phyloP scores from a whole-genome alignment of 1,284 basidiomycete species.

The Puccinia horiana region DNA sequence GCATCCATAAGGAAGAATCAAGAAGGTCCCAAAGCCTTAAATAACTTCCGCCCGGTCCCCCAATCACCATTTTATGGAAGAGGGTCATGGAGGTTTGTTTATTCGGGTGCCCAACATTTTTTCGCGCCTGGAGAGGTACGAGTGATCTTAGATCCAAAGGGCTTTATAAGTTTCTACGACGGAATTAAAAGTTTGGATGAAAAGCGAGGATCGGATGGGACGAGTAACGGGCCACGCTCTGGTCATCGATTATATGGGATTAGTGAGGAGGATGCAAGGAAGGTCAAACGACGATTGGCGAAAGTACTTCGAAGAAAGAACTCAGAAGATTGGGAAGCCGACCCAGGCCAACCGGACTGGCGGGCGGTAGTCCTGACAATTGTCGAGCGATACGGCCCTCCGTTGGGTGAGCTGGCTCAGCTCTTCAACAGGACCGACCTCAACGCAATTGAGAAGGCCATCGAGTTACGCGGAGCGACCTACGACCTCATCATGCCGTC shows the following conservation, averaged over 20 bases:
- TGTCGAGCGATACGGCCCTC: neutral
- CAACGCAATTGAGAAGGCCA: neutral
- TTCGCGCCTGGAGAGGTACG: slow-evolving; percentile 61
- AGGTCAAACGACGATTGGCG: neutral
- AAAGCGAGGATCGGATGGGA: neutral
- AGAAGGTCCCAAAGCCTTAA: too few species aligned
- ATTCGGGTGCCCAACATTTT: slow-evolving; percentile 61
- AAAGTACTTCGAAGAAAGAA: slow-evolving; percentile 18
- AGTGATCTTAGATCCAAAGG: slow-evolving; percentile 60
- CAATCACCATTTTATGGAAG: neutral
- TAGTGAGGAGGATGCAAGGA: slow-evolving; percentile 17
- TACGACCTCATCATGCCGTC: slow-evolving; percentile 37
- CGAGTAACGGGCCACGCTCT: neutral
- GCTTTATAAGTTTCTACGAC: slow-evolving; percentile 63
- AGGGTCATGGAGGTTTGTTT: slow-evolving; percentile 55
- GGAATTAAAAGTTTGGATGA: slow-evolving; percentile 54
- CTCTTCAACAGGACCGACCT: neutral
- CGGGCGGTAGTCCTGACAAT: neutral
- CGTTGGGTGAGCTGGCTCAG: neutral
- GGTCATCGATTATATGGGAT: slow-evolving; percentile 25
- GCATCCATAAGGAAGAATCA: neutral
- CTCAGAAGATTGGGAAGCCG: neutral
- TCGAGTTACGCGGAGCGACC: neutral
- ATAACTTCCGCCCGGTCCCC: neutral
- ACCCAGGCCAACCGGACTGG: slow-evolving; percentile 11